Base-by-base conservation (phyloP, 352 stramenopile species). In the Phytophthora podocarpi region DNA sequence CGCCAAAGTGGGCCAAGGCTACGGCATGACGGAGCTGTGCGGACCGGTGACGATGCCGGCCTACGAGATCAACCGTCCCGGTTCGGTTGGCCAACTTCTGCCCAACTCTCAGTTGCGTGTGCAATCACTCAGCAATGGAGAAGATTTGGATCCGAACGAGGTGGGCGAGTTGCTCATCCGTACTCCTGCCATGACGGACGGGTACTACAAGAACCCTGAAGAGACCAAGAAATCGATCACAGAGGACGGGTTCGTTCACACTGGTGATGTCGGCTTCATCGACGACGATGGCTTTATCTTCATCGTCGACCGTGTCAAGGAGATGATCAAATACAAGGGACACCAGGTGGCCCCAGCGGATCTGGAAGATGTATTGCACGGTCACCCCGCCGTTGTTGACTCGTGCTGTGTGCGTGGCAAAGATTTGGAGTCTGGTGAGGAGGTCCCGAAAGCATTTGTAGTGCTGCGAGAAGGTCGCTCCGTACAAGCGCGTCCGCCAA, bases 251-350 rank as follows among this genome's bases (percentile, higher is more conserved):
- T 98, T 89, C 72, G 59, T 97, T 21, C 75, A 80, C 49, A 97
- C 91, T 21, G 95, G 93, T 16, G 95, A 98, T 71, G 69, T 98
- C 16, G 90, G 80, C 16, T 87, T 92, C 59, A 93, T 98, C 55
- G 92, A 98, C 55, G 77, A 93, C 12, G 88, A 98, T 41, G 92
- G 90, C 0, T 97, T 79, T 61, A 83, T 98, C 23, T 97, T 89
- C 58, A 96, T 98, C 45, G 89, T 90, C 0, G 95, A 98, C 67
- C 74, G 93, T n/a, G 70, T 97, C 27, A 98, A 98, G 79, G 93
- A 98, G 68, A 75, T 98, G 34, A 98, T 98, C 73, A 98, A 98
- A 77, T 92, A 97, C 58, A 96, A 96, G 57, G 94, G 93, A 1
- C 93, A 94, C 46, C 91, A 96, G 67, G 77, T 98, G 11, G 85